These are phyloP conservation scores for Inga oerstediana DNA, from an alignment of 306 rosid species.

Conservation along the genomic window DNA sequence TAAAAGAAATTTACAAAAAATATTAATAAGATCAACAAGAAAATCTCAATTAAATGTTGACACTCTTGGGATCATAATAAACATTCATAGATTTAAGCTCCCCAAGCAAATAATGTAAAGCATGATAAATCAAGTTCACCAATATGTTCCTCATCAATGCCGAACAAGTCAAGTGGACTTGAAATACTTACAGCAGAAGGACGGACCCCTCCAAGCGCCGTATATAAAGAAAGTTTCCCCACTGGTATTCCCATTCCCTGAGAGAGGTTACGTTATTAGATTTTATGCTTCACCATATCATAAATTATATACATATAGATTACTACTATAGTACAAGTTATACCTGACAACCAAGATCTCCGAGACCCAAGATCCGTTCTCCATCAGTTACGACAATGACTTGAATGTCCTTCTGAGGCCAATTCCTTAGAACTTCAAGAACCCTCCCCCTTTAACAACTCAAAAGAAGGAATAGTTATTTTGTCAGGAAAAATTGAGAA, in stretches of 20 bases:
- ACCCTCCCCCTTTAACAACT: slow-evolving; percentile 69
- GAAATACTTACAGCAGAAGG: slow-evolving; percentile 81
- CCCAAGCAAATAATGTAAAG: slow-evolving; percentile 14
- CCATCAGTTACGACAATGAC: slow-evolving; percentile 98
- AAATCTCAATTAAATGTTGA: not conserved
- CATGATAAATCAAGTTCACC: slow-evolving; percentile 5
- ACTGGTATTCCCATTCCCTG: slow-evolving; percentile 99
- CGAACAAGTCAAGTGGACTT: not conserved
- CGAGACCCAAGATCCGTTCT: slow-evolving; percentile 92
- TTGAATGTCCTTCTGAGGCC: slow-evolving; percentile 97
- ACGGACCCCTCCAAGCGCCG: slow-evolving; percentile 96
- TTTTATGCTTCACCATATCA: slow-evolving; percentile 9
- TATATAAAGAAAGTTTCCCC: slow-evolving; percentile 88
- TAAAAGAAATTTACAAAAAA: not conserved
- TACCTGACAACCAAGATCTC: slow-evolving; percentile 98
- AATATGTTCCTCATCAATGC: slow-evolving; percentile 7
- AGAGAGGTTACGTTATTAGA: slow-evolving; percentile 16
- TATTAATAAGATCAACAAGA: not conserved
- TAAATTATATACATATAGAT: not conserved
- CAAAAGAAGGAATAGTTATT: slow-evolving; percentile 14
- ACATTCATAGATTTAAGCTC: slow-evolving; percentile 16
- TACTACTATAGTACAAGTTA: slow-evolving; percentile 23
- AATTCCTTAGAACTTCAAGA: slow-evolving; percentile 91
- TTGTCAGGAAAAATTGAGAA: slow-evolving; percentile 28
- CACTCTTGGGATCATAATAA: not conserved